Conservation (phyloP, 352 stramenopile genomes). For the Pythium utonaiense region DNA sequence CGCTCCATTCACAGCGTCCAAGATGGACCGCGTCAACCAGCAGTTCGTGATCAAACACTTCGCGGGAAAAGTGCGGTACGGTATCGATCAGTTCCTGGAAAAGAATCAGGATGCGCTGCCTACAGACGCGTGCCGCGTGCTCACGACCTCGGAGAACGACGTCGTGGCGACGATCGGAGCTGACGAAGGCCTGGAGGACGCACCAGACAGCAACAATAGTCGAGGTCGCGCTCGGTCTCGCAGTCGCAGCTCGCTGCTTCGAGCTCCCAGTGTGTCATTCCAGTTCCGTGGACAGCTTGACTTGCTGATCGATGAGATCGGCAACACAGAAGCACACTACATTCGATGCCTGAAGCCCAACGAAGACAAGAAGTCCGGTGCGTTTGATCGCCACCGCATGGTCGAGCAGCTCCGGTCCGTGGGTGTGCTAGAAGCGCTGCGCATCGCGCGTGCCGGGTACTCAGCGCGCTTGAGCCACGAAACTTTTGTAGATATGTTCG, state of each 20-base stretch:
- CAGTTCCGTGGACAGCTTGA: slow-evolving; percentile 95
- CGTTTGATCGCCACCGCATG: slow-evolving; percentile 84
- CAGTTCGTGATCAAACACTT: slow-evolving; percentile 86
- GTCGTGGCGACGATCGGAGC: slow-evolving; percentile 59
- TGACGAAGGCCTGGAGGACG: slow-evolving; percentile 49
- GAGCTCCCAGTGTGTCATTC: slow-evolving; percentile 75
- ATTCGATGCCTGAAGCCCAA: slow-evolving; percentile 99
- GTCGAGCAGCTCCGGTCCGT: slow-evolving; percentile 97
- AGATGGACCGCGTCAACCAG: slow-evolving; percentile 78
- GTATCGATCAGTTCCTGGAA: slow-evolving; percentile 77
- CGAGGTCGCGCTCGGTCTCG: slow-evolving; percentile 12
- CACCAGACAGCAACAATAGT: slow-evolving; percentile 8
- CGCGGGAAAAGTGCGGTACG: slow-evolving; percentile 72
- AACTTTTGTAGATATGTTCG: slow-evolving; percentile 86
- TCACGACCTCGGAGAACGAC: slow-evolving; percentile 56
- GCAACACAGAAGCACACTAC: slow-evolving; percentile 95
- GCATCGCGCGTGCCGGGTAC: slow-evolving; percentile 94
- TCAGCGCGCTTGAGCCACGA: slow-evolving; percentile 92
- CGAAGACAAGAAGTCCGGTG: slow-evolving; percentile 72
- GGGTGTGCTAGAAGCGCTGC: slow-evolving; percentile 94
- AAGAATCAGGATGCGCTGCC: slow-evolving; percentile 86
- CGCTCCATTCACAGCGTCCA: slow-evolving; percentile 70
- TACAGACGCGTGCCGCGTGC: slow-evolving; percentile 48
- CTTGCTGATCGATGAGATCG: slow-evolving; percentile 92
- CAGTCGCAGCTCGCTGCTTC: slow-evolving; percentile 42